Evolutionary conservation across 352 stramenopile species (phyloP).

Genomic region (Poterioochromonas sp.): DNA sequence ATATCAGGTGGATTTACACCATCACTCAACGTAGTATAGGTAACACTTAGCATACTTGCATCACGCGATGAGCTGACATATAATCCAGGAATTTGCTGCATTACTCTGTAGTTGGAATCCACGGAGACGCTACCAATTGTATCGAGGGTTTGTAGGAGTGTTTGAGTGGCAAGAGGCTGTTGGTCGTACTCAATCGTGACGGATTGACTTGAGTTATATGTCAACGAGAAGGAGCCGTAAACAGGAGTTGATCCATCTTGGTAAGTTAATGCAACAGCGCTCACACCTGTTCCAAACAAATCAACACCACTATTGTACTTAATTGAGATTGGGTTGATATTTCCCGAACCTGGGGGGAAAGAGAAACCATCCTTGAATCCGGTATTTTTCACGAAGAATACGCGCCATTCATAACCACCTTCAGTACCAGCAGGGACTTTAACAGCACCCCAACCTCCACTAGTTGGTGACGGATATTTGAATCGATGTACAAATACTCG

Average conservation of each 20-base stretch:
- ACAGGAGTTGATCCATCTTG: slow-evolving; percentile 52
- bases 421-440: slow-evolving; percentile 62
- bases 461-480: slow-evolving; percentile 65
- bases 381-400: slow-evolving; percentile 60
- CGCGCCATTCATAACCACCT: slow-evolving; percentile 62
- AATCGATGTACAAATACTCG: slow-evolving; percentile 73
- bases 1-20: slow-evolving; percentile 51
- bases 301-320: slow-evolving; percentile 41
- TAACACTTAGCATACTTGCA: slow-evolving; percentile 43
- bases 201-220: slow-evolving; percentile 48
- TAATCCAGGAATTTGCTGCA: slow-evolving; percentile 49
- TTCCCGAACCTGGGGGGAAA: slow-evolving; percentile 61
- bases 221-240: slow-evolving; percentile 52
- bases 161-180: slow-evolving; percentile 48
- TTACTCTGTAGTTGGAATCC: slow-evolving; percentile 45
- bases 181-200: slow-evolving; percentile 53
- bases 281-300: slow-evolving; percentile 38
- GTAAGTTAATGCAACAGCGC: slow-evolving; percentile 34
- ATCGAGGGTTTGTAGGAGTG: slow-evolving; percentile 54
- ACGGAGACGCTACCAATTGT: slow-evolving; percentile 56
- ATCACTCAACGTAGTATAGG: slow-evolving; percentile 46
- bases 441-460: slow-evolving; percentile 76
- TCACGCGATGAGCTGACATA: slow-evolving; percentile 35
- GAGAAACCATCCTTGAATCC: slow-evolving; percentile 55
- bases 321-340: slow-evolving; percentile 52